phyloP scores from a whole-genome alignment of 2,329 filamentous ascomycete genomes.

The Diaporthe sp. region DNA sequence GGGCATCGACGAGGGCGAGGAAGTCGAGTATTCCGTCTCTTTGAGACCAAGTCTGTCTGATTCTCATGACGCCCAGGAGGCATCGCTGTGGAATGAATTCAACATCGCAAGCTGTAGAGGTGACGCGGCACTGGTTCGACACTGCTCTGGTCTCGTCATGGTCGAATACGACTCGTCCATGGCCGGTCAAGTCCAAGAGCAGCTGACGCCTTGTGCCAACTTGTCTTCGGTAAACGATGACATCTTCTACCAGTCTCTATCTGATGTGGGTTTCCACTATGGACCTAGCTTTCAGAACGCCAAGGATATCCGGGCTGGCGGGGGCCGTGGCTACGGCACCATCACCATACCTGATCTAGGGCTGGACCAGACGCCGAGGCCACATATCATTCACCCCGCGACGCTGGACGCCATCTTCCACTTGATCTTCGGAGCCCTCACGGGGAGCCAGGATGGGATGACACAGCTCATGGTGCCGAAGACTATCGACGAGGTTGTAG shows the following conservation, averaged over 20 bases:
- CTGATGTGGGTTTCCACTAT: conserved; percentile 2
- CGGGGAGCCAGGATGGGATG: background rate
- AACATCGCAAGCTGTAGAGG: conserved; percentile 2
- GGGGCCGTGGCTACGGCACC: background rate
- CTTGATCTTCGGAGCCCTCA: background rate
- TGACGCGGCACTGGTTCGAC: background rate
- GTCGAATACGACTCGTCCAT: background rate
- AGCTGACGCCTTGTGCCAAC: background rate
- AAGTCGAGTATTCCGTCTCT: background rate
- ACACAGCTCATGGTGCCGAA: background rate
- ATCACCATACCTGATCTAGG: background rate
- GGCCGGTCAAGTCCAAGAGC: background rate
- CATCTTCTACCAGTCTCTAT: background rate
- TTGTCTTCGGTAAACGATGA: background rate
- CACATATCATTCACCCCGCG: background rate
- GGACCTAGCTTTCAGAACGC: background rate
- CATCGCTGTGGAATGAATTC: background rate
- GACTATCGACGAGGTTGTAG: background rate
- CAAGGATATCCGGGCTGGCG: background rate
- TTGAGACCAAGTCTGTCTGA: background rate
- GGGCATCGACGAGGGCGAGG: background rate
- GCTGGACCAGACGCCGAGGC: background rate
- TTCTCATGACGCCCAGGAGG: background rate
- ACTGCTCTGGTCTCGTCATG: background rate
- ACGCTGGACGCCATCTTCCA: background rate